Evolutionary conservation across 2,329 filamentous ascomycete species (phyloP).

Genomic region (Penicillium sp.): DNA sequence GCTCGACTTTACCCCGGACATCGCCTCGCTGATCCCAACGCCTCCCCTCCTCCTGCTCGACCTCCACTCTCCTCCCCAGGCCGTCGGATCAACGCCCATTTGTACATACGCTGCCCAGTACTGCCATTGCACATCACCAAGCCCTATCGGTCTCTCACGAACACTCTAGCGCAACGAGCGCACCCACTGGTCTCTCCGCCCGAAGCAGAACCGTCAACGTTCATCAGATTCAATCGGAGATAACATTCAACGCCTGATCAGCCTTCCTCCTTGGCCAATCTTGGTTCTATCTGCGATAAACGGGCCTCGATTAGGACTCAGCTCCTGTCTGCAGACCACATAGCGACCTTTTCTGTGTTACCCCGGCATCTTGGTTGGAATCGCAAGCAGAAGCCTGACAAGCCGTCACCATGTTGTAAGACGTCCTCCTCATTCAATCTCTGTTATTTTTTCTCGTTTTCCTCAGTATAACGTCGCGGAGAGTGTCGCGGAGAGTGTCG

Average conservation of each 20-base stretch:
- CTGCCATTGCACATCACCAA: neutral
- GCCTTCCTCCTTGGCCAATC: neutral
- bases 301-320: neutral
- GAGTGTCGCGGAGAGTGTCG: neutral
- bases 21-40: slow-evolving; percentile 22
- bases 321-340: neutral
- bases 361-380: slow-evolving; percentile 17
- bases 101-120: slow-evolving; percentile 4
- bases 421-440: neutral
- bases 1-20: slow-evolving; percentile 27
- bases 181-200: neutral
- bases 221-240: neutral
- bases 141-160: neutral
- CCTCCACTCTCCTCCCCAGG: neutral
- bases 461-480: neutral
- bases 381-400: slow-evolving; percentile 15
- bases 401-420: slow-evolving; percentile 32
- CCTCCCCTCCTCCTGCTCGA: slow-evolving; percentile 6
- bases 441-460: neutral
- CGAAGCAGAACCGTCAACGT: neutral
- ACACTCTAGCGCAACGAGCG: neutral
- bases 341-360: slow-evolving; percentile 12
- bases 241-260: neutral
- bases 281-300: neutral
- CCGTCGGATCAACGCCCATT: neutral